Conservation (phyloP, 441 rosid species). For the Arabidopsis hybrid region DNA sequence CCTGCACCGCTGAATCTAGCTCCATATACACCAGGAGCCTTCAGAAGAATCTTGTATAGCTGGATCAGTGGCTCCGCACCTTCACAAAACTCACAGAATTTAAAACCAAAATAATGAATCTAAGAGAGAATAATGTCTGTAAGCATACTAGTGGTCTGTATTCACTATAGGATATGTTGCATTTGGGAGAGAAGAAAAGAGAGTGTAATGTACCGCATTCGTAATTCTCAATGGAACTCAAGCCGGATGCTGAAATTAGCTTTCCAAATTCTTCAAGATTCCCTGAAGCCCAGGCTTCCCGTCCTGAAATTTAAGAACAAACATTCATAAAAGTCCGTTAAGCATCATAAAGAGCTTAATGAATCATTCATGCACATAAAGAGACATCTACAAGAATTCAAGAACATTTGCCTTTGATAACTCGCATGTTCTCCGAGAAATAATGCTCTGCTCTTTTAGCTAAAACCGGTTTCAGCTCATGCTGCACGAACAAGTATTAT, state of each 20-base stretch:
- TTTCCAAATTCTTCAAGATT: slow-evolving; percentile 73
- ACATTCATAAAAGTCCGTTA: slow-evolving; percentile 10
- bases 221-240: slow-evolving; percentile 88
- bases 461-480: slow-evolving; percentile 58
- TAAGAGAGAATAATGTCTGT: slow-evolving; percentile 3
- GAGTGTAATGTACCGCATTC: slow-evolving; percentile 77
- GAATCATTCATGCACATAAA: background rate
- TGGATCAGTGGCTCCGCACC: slow-evolving; percentile 89
- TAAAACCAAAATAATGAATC: slow-evolving; percentile 2
- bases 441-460: slow-evolving; percentile 95
- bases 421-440: slow-evolving; percentile 87
- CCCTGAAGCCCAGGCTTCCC: slow-evolving; percentile 85
- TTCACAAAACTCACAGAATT: slow-evolving; percentile 42
- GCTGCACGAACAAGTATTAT: slow-evolving; percentile 50
- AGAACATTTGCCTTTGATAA: slow-evolving; percentile 62
- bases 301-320: slow-evolving; percentile 55
- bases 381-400: slow-evolving; percentile 12
- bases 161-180: background rate
- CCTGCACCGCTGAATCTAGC: slow-evolving; percentile 97
- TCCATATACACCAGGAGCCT: slow-evolving; percentile 84
- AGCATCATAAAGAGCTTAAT: slow-evolving; percentile 10
- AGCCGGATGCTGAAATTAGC: slow-evolving; percentile 87
- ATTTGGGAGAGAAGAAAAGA: background rate
- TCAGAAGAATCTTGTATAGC: slow-evolving; percentile 69
- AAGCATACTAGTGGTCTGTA: slow-evolving; percentile 7